Conservation (phyloP, 164 flowering plant species). For the Stephania japonica region DNA sequence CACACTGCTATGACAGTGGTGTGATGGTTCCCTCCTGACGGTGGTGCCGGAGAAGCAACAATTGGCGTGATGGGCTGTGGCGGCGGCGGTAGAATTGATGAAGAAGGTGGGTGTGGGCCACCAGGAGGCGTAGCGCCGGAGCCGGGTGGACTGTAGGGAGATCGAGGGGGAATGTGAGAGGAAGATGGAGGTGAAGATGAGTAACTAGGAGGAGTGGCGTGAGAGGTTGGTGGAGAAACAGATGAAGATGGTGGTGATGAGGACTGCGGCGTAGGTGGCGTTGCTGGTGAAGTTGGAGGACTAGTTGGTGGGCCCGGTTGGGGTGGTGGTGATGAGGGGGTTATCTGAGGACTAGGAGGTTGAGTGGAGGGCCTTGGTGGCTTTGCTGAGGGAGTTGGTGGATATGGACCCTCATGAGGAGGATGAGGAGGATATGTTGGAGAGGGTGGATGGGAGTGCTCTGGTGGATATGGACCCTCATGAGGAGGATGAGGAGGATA, state of each 20-base stretch:
- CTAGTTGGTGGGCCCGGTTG: not conserved
- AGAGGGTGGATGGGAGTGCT: too few species aligned
- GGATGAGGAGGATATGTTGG: not conserved
- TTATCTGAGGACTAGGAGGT: not conserved
- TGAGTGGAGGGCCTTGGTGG: not conserved
- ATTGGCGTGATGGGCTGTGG: not conserved
- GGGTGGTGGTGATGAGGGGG: not conserved
- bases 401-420: not conserved
- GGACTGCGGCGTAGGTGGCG: conserved; percentile 1
- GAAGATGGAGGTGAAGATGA: not conserved
- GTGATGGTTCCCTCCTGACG: not conserved
- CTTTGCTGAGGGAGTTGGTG: not conserved
- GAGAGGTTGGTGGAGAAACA: not conserved
- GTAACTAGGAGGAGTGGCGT: not conserved
- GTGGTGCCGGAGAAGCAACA: not conserved
- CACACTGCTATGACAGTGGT: conserved; percentile 3
- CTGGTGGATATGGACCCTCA: not conserved
- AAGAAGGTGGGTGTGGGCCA: not conserved
- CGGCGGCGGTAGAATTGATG: not conserved
- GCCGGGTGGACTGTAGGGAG: not conserved
- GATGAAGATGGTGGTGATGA: not conserved
- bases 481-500: not conserved
- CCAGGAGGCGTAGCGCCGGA: not conserved
- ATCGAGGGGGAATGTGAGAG: not conserved
- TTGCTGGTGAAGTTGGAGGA: not conserved